Conservation (phyloP, 2,329 filamentous ascomycete species). For the Scedosporium dehoogii region DNA sequence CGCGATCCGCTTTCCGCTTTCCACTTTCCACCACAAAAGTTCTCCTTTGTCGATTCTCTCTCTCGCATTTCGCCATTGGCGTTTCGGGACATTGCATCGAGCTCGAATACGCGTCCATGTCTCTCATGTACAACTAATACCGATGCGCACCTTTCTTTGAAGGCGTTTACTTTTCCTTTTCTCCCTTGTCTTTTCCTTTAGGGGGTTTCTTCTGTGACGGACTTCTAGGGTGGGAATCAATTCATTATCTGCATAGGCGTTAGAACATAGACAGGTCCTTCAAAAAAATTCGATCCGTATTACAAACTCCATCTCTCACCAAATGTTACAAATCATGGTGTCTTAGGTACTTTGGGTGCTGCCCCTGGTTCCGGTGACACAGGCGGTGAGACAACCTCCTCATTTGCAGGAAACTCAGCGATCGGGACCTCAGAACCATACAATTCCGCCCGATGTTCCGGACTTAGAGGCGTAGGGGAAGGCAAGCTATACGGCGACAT, state of each 20-base stretch:
- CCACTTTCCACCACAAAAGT: background rate
- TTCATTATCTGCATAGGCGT: background rate
- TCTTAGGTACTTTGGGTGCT: background rate
- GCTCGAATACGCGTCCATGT: background rate
- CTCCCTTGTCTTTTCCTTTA: constrained; percentile 4
- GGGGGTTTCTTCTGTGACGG: background rate
- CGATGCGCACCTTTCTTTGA: background rate
- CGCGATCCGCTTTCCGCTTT: background rate
- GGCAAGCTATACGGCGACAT: constrained; percentile 5
- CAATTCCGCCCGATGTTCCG: constrained; percentile 31
- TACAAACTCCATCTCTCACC: background rate
- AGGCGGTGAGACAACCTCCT: background rate
- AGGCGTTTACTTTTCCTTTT: background rate
- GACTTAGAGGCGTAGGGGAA: constrained; percentile 12
- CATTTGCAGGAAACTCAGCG: constrained; percentile 4
- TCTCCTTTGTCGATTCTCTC: background rate
- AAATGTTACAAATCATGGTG: background rate
- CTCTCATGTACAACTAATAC: background rate
- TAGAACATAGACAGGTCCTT: background rate
- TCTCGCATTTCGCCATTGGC: background rate
- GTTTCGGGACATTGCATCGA: background rate
- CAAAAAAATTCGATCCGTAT: background rate
- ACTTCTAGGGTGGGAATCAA: background rate
- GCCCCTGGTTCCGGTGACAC: background rate
- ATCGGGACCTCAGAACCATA: constrained; percentile 26